Evolutionary conservation across 1,139 yeast genomes (phyloP).

Genomic region (Suhomyces choctaworum): DNA sequence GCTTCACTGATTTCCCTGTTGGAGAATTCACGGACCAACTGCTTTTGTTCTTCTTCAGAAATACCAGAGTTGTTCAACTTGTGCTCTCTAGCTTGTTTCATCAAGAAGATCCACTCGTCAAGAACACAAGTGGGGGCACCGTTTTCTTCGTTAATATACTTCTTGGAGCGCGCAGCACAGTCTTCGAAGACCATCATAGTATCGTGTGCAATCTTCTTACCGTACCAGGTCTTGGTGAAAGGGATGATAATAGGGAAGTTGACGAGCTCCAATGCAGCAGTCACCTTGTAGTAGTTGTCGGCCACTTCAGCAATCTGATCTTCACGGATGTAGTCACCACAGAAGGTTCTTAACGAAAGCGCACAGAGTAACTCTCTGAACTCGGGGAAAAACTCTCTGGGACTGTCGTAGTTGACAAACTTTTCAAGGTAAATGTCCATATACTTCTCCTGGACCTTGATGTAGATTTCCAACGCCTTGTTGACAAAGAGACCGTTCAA

Average conservation of each 20-base stretch:
- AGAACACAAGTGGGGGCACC: conserved; percentile 83
- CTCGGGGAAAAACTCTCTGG: conserved; percentile 81
- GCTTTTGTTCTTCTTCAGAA: conserved; percentile 49
- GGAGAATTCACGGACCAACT: conserved; percentile 77
- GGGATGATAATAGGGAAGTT: conserved; percentile 96
- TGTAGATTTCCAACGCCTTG: conserved; percentile 76
- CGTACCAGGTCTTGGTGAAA: conserved; percentile 97
- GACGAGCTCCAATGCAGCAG: conserved; percentile 94
- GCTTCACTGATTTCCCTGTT: conserved; percentile 94
- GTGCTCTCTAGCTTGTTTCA: conserved; percentile 71
- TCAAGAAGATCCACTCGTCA: conserved; percentile 91
- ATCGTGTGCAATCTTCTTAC: conserved; percentile 87
- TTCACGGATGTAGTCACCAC: conserved; percentile 92
- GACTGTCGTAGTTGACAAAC: conserved; percentile 61
- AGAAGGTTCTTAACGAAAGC: conserved; percentile 84
- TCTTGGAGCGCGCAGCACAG: conserved; percentile 86
- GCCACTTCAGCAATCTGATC: conserved; percentile 85
- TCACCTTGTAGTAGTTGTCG: conserved; percentile 85
- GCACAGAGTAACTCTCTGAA: conserved; percentile 97
- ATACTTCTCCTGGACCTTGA: conserved; percentile 79
- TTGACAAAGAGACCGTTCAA: conserved; percentile 86
- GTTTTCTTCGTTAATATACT: conserved; percentile 67
- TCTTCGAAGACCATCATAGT: conserved; percentile 87
- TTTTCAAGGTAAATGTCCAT: conserved; percentile 77
- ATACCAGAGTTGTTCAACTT: conserved; percentile 28